phyloP scores from a whole-genome alignment of 23 red algal species.

The Gracilaria gracilis region DNA sequence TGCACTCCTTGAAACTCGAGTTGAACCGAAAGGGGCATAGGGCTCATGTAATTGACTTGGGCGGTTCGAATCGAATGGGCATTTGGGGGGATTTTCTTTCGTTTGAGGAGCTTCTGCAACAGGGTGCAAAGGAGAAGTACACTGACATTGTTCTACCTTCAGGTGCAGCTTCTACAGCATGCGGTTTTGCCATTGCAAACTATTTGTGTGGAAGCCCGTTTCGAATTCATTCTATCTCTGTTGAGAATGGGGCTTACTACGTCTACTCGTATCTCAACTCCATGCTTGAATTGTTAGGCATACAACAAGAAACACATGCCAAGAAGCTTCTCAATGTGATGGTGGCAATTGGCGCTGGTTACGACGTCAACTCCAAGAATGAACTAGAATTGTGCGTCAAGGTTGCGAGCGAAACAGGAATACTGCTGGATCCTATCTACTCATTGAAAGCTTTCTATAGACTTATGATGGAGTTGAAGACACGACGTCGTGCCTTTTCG shows the following conservation, averaged over 20 bases:
- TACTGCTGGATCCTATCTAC: slow-evolving; percentile 71
- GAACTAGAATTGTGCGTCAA: slow-evolving; percentile 41
- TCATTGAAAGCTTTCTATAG: slow-evolving; percentile 66
- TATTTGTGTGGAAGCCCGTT: slow-evolving; percentile 36
- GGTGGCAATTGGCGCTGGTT: slow-evolving; percentile 55
- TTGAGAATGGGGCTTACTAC: slow-evolving; percentile 50
- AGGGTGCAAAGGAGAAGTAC: slow-evolving; percentile 31
- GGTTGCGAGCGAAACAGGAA: slow-evolving; percentile 27
- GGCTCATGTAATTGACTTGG: slow-evolving; percentile 58
- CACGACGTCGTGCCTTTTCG: background rate
- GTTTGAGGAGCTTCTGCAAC: slow-evolving; percentile 57
- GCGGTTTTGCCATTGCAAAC: slow-evolving; percentile 64
- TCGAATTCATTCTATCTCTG: slow-evolving; percentile 40
- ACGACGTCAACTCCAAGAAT: slow-evolving; percentile 46
- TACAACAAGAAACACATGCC: slow-evolving; percentile 24
- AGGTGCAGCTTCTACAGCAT: slow-evolving; percentile 66
- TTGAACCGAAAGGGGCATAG: slow-evolving; percentile 18
- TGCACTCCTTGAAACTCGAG: slow-evolving; percentile 30
- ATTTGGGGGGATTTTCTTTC: slow-evolving; percentile 68
- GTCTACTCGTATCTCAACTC: slow-evolving; percentile 45
- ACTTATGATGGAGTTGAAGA: slow-evolving; percentile 36
- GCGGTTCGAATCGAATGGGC: slow-evolving; percentile 74
- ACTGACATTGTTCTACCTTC: slow-evolving; percentile 61
- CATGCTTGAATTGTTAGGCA: slow-evolving; percentile 47
- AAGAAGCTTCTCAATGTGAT: slow-evolving; percentile 57